Percentiles rank a stretch among this genome's conserved stretches.
Evolutionary conservation across 2,329 filamentous ascomycete genomes (phyloP).

Genomic region (Aquanectria penicillioides): DNA sequence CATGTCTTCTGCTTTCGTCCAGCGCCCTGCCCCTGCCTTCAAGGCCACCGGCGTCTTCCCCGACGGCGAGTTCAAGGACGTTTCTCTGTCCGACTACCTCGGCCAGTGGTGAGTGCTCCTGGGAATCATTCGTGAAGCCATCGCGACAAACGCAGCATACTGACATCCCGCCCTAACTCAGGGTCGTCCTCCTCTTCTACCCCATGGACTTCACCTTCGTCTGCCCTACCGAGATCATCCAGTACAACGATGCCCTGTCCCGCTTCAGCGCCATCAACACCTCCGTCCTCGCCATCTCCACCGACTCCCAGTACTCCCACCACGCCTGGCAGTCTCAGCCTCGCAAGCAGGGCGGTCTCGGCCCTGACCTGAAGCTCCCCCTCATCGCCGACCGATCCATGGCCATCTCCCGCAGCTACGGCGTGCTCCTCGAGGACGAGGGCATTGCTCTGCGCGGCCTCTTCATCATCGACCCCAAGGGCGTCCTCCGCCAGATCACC

Average conservation of each 20-base stretch:
- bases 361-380: constrained; percentile 67
- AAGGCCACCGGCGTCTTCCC: constrained; percentile 61
- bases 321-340: constrained; percentile 68
- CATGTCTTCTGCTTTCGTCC: constrained; percentile 59
- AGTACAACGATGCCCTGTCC: constrained; percentile 69
- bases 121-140: background rate
- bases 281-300: constrained; percentile 68
- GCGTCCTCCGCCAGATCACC: constrained; percentile 69
- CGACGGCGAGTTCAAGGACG: constrained; percentile 58
- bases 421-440: constrained; percentile 71
- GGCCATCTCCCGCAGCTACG: constrained; percentile 68
- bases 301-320: constrained; percentile 67
- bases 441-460: constrained; percentile 71
- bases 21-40: constrained; percentile 60
- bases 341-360: constrained; percentile 70
- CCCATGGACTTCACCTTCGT: constrained; percentile 76
- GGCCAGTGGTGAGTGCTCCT: constrained; percentile 56
- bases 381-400: constrained; percentile 71
- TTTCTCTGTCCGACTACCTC: constrained; percentile 55
- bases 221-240: constrained; percentile 73
- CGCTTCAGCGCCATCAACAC: constrained; percentile 69
- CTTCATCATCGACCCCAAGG: constrained; percentile 74
- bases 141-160: constrained; percentile 4
- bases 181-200: constrained; percentile 74
- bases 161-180: constrained; percentile 26